A percentile compares a stretch with the other conserved stretches of the same genome.
Evolutionary conservation across 1,284 basidiomycete species (phyloP).

Genomic region (Cryptococcus sp.): DNA sequence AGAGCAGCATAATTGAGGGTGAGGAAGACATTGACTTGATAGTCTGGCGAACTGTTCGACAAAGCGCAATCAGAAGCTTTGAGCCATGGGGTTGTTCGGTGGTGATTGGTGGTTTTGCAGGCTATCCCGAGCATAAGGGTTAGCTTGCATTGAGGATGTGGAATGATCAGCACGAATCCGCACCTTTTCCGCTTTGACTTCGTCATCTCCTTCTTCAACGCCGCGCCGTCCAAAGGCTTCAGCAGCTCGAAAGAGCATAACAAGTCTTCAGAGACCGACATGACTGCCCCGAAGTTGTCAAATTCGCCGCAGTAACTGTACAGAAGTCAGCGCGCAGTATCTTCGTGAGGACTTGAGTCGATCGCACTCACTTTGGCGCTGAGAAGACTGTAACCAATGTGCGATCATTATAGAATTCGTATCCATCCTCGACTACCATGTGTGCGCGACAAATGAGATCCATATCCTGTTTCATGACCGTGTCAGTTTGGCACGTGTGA

Average conservation of each 20-base stretch:
- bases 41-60: too few species aligned
- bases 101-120: conserved; percentile 55
- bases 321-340: neutral
- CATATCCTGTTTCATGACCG: conserved; percentile 67
- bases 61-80: conserved; percentile 41
- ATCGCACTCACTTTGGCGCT: conserved; percentile 77
- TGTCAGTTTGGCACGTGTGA: conserved; percentile 19
- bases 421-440: conserved; percentile 99
- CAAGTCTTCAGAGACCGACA: conserved; percentile 93
- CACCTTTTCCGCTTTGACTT: conserved; percentile 97
- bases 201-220: conserved; percentile 97
- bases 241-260: conserved; percentile 97
- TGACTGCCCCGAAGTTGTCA: conserved; percentile 82
- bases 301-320: conserved; percentile 52
- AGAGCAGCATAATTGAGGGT: too few species aligned
- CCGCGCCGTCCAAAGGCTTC: conserved; percentile 92
- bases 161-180: conserved; percentile 9
- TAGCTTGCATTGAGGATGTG: conserved; percentile 1
- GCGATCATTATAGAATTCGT: conserved; percentile 99
- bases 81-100: conserved; percentile 53
- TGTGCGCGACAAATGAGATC: conserved; percentile 99
- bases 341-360: neutral
- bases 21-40: too few species aligned
- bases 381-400: conserved; percentile 98
- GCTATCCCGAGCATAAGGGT: conserved; percentile 24